Evolutionary conservation across 2,329 filamentous ascomycete species (phyloP).

Genomic region (Paracorniculantispora psalliotae): DNA sequence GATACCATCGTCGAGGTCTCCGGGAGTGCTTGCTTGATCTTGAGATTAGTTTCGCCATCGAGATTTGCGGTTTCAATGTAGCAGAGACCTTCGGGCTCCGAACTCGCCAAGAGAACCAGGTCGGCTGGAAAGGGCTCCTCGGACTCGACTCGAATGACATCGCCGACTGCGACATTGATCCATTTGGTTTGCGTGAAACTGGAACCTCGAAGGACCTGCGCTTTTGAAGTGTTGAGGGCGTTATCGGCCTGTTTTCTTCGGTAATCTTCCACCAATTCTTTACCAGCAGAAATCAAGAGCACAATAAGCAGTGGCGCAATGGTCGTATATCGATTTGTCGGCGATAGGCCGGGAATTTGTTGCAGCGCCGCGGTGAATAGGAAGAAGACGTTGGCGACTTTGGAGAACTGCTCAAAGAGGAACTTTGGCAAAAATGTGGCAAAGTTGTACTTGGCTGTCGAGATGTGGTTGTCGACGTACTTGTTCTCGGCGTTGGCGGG

Average conservation of each 20-base stretch:
- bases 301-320: slow-evolving; percentile 92
- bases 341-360: slow-evolving; percentile 91
- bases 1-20: slow-evolving; percentile 88
- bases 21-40: slow-evolving; percentile 95
- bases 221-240: slow-evolving; percentile 80
- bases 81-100: slow-evolving; percentile 93
- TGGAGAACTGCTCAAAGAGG: slow-evolving; percentile 96
- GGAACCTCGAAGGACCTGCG: slow-evolving; percentile 76
- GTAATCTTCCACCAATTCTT: slow-evolving; percentile 91
- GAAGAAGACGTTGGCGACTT: slow-evolving; percentile 99
- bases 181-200: slow-evolving; percentile 83
- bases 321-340: slow-evolving; percentile 92
- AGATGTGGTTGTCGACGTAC: slow-evolving; percentile 94
- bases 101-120: slow-evolving; percentile 85
- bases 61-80: slow-evolving; percentile 98
- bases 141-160: slow-evolving; percentile 87
- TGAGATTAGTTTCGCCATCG: slow-evolving; percentile 95
- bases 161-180: slow-evolving; percentile 89
- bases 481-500: slow-evolving; percentile 85
- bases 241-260: slow-evolving; percentile 83
- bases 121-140: slow-evolving; percentile 95
- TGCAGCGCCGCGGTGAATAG: slow-evolving; percentile 92
- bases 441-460: slow-evolving; percentile 94
- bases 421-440: slow-evolving; percentile 95
- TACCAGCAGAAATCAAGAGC: slow-evolving; percentile 87